Base-by-base conservation (phyloP, 2,329 filamentous ascomycete species). In the Alternaria panax region DNA sequence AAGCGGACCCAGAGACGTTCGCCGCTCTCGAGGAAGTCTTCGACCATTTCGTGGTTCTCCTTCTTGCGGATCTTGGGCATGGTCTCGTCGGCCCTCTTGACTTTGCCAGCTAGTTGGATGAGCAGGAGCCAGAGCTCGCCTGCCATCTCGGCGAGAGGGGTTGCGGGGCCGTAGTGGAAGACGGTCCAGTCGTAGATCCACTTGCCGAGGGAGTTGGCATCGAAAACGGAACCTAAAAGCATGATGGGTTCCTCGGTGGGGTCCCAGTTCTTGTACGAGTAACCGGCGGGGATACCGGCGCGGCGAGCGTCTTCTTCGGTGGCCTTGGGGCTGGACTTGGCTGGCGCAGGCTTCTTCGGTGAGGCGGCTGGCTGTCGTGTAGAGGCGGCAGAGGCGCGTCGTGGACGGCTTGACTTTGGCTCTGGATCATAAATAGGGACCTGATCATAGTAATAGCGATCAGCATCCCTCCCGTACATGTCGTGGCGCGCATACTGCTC, bases 171-270 rank as follows among this genome's bases (percentile, higher is more conserved):
- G 68, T 96, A 89, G 77, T 90, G 89, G 82, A 92, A 97, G 65
- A 97, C 92, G 18, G 95, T 97, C 95, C 95, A 99, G 84, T 98
- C 95, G 80, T 97, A 99, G 75, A 99, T 96, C 95, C 95, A 99
- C 81, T 97, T 97, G 74, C 95, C 95, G 28, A 99, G 86, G 25
- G 92, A 97, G 85, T 98, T 97, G 74, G 94, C 92, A 76, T 98
- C 95, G 75, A 98, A 98, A 57, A 98, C 95, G 75, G 92, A 96
- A 51, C 95, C 95, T 22, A 98, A 86, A 25, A 99, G 87, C 75
- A 97, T 89, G 76, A 99, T 97, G 51, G 95, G 95, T 69, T 93
- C 89, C 82, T 98, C 94, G 27, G 88, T 89, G 0, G 94, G 94
- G 77, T 99, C 95, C 95, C 95, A 98, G 83, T 98, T 96, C 85